phyloP scores from a whole-genome alignment of 306 rosid species.

The Prunus mume region DNA sequence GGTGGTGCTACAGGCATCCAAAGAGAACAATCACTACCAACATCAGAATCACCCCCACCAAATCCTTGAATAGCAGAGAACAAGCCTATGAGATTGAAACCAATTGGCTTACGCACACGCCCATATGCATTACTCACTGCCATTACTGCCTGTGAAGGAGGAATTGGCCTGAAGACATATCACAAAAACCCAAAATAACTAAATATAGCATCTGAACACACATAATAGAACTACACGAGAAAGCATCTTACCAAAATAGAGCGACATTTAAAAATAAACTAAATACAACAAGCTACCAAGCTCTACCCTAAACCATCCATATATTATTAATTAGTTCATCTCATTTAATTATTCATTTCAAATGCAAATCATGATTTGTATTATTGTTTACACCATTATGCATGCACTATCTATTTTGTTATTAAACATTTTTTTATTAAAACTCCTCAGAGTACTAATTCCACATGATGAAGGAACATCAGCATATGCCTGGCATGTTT shows the following conservation, averaged over 20 bases:
- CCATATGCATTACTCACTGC: slow-evolving; percentile 88
- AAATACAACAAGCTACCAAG: not conserved
- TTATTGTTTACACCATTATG: not conserved
- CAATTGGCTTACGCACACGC: slow-evolving; percentile 83
- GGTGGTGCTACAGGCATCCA: slow-evolving; percentile 95
- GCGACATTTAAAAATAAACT: not conserved
- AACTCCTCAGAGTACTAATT: not conserved
- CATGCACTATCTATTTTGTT: not conserved
- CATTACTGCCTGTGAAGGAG: slow-evolving; percentile 97
- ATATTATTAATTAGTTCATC: not conserved
- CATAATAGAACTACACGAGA: not conserved
- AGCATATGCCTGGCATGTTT: not conserved
- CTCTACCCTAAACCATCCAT: not conserved
- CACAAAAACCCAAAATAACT: slow-evolving; percentile 7
- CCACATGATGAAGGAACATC: not conserved
- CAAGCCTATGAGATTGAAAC: slow-evolving; percentile 71
- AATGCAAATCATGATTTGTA: not conserved
- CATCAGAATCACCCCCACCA: slow-evolving; percentile 41
- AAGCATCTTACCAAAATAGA: not conserved
- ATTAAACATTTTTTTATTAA: not conserved
- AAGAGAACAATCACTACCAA: slow-evolving; percentile 66
- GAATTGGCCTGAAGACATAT: slow-evolving; percentile 68
- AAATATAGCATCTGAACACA: slow-evolving; percentile 5
- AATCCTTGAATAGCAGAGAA: slow-evolving; percentile 61
- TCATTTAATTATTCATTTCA: not conserved